These are phyloP conservation scores for Monilinia aucupariae DNA, from an alignment of 2,329 filamentous ascomycete genomes.

Conservation along the genomic window DNA sequence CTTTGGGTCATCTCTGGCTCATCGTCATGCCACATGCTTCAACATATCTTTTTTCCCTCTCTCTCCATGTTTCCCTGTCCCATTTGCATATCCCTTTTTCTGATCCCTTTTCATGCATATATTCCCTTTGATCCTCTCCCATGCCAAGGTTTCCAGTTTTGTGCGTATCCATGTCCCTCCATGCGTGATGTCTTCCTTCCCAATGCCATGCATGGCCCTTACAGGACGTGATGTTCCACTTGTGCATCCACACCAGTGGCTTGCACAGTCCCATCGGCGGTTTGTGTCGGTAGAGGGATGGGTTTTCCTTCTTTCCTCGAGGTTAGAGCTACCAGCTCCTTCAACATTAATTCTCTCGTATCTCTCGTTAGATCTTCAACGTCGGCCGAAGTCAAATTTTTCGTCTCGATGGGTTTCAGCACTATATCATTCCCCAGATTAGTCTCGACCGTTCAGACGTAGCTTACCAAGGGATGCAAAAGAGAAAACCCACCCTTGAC, in stretches of 20 bases:
- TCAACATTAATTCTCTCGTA: slow-evolving; percentile 71
- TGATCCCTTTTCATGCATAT: background rate
- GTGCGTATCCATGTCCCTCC: background rate
- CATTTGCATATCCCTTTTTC: background rate
- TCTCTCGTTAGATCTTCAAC: slow-evolving; percentile 66
- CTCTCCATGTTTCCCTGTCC: background rate
- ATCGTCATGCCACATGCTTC: background rate
- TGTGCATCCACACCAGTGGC: slow-evolving; percentile 30
- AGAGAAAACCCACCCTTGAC: slow-evolving; percentile 57
- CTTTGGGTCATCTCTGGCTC: background rate
- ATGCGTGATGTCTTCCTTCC: too few species aligned
- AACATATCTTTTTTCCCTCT: background rate
- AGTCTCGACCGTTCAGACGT: slow-evolving; percentile 10
- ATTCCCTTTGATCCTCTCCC: background rate
- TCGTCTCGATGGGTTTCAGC: slow-evolving; percentile 73
- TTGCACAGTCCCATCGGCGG: slow-evolving; percentile 28
- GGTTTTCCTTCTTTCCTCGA: slow-evolving; percentile 44
- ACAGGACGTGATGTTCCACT: slow-evolving; percentile 12
- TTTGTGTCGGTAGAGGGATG: slow-evolving; percentile 28
- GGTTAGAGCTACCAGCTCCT: slow-evolving; percentile 53
- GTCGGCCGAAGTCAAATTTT: slow-evolving; percentile 65
- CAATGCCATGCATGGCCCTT: background rate
- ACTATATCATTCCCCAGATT: slow-evolving; percentile 44
- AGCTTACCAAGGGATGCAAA: background rate
- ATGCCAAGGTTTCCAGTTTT: background rate